A percentile compares a stretch with the other conserved stretches of the same genome.
Conservation (phyloP, 2,329 filamentous ascomycete species). For the Tolypocladium capitatum region DNA sequence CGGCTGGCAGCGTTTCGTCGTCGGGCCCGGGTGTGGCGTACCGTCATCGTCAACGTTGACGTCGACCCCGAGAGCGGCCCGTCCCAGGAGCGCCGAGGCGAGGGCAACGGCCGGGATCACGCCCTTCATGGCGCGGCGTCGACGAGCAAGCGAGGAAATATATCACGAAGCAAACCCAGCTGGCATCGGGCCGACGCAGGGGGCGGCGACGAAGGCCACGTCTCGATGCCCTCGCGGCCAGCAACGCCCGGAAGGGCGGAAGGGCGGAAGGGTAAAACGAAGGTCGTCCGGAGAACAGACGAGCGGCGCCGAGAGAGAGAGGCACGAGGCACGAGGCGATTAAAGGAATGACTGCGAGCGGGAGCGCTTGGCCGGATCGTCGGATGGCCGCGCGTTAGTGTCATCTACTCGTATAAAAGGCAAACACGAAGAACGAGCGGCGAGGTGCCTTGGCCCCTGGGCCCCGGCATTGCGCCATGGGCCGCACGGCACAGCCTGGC, state of each 20-base stretch:
- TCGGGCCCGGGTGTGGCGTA: conserved; percentile 6
- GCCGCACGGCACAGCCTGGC: not conserved
- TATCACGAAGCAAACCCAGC: not conserved
- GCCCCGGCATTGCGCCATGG: too few species aligned
- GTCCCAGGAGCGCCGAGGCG: conserved; percentile 5
- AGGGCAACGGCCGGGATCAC: conserved; percentile 1
- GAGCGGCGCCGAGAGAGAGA: not conserved
- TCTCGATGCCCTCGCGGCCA: not conserved
- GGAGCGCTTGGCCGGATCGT: not conserved
- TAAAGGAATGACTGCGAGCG: not conserved
- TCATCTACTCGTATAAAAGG: too few species aligned
- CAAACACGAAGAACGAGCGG: too few species aligned
- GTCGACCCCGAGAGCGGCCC: conserved; percentile 12
- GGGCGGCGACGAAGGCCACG: not conserved
- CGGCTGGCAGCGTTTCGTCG: not conserved
- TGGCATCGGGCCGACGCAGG: not conserved
- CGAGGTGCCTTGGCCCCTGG: not conserved
- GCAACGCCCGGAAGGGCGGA: not conserved
- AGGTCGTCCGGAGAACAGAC: not conserved
- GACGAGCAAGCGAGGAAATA: too few species aligned
- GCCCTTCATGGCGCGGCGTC: conserved; percentile 1
- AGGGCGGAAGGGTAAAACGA: not conserved
- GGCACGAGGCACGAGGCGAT: not conserved
- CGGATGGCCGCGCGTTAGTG: not conserved
- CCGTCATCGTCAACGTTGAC: conserved; percentile 19